Conservation (phyloP, 2,329 filamentous ascomycete species). For the Sporothrix protearum region DNA sequence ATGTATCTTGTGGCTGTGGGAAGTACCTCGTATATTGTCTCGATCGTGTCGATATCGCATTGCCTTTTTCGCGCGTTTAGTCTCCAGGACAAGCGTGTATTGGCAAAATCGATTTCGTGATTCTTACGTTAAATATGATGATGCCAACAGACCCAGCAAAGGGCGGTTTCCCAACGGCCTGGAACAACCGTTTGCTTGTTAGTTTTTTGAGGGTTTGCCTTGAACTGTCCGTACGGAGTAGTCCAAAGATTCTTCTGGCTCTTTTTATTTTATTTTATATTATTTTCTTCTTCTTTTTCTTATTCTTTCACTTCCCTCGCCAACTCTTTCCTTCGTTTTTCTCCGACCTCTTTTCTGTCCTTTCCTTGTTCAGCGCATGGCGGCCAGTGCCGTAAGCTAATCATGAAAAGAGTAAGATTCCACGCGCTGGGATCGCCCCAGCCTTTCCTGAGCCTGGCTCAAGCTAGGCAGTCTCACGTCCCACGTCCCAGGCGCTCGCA, state of each 20-base stretch:
- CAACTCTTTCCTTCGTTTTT: neutral
- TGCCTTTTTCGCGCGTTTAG: neutral
- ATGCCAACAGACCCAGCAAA: neutral
- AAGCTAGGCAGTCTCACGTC: too few species aligned
- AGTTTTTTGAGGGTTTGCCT: neutral
- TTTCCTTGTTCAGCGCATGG: neutral
- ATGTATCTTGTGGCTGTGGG: neutral
- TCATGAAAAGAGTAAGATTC: slow-evolving; percentile 17
- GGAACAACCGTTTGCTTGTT: neutral
- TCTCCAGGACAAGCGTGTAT: too few species aligned
- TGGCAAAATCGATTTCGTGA: neutral
- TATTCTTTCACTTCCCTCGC: neutral
- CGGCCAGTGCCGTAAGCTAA: slow-evolving; percentile 22
- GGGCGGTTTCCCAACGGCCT: neutral
- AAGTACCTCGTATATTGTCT: too few species aligned
- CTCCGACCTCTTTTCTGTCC: neutral
- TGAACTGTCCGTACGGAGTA: neutral
- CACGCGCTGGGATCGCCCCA: slow-evolving; percentile 17
- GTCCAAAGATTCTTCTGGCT: neutral
- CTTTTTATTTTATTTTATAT: neutral
- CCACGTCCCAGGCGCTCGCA: neutral
- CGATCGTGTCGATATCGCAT: neutral
- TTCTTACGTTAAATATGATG: neutral
- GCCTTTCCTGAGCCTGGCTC: neutral
- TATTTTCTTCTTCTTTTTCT: neutral